Base-by-base conservation (phyloP, 305 asterid species). In the Fraxinus velutina region DNA sequence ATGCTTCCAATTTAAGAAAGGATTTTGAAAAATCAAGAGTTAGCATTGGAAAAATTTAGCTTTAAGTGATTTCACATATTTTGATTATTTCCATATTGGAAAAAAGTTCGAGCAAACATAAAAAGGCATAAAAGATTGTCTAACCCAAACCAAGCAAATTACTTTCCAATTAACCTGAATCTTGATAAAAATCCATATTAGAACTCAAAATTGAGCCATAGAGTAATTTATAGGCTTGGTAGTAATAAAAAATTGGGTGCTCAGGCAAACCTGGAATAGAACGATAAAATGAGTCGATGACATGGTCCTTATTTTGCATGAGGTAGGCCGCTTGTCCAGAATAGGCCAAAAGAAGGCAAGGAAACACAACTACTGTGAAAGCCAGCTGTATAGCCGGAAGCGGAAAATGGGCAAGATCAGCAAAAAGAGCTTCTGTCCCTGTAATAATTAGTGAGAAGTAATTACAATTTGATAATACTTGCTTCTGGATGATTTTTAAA, bases 351-450 rank as follows among this genome's bases (percentile, higher is more conserved):
- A 96, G 97, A 87, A 96, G 99, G 88, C 98, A 96, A 81, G 99
- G 99, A 84, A 96, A 96, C 79, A 96, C 98, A n/a, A 96, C 72
- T 27, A 80, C 85, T 2, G 98, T 96, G 86, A 96, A 96, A 57
- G 99, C 99, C 77, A 96, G 97, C 91, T 94, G 98, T 85, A 96
- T 77, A 39, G 98, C 96, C 21, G 98, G 83, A 82, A 96, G 93
- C 0, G 98, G 99, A 84, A 94, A 96, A 89, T 96, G 96, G 78
- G 94, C 92, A 75, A 96, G 96, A 88, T 96, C 99, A 66, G 99
- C 99, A 85, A 96, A 96, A 71, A 96, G 98, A 73, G 99, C 98
- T 91, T 96, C 99, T 0, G 97, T 96, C 80, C 99, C 99, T 94
- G 93, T 89, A 93, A 81, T 71, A 79, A 72, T 72, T 70, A 76